Conservation (phyloP, 768 basidiomycete species). For the Lactarius psammicola region DNA sequence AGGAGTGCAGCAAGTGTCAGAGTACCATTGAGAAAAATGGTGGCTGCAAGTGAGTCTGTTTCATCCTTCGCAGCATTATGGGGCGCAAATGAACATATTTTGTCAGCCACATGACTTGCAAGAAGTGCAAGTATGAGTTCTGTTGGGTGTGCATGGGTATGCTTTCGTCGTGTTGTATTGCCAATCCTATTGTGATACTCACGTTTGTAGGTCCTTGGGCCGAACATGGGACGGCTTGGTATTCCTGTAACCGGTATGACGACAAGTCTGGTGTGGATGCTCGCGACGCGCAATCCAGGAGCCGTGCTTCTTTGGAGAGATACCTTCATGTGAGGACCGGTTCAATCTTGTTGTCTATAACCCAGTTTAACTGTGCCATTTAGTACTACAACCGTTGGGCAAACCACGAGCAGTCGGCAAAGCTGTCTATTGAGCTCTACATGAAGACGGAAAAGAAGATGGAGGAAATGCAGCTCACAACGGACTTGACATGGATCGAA, state of each 20-base stretch:
- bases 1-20: slow-evolving; percentile 94
- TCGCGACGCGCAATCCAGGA: slow-evolving; percentile 87
- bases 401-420: slow-evolving; percentile 99
- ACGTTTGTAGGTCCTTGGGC: slow-evolving; percentile 80
- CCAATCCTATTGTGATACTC: slow-evolving; percentile 37
- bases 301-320: slow-evolving; percentile 87
- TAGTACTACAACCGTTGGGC: slow-evolving; percentile 99
- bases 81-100: slow-evolving; percentile 26
- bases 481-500: slow-evolving; percentile 95
- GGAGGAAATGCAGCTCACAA: slow-evolving; percentile 98
- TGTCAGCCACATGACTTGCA: slow-evolving; percentile 97
- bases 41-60: slow-evolving; percentile 89
- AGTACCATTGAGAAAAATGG: slow-evolving; percentile 99
- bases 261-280: slow-evolving; percentile 87
- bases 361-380: slow-evolving; percentile 18
- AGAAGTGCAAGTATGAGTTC: slow-evolving; percentile 98
- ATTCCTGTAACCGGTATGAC: slow-evolving; percentile 96
- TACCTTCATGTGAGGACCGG: slow-evolving; percentile 79
- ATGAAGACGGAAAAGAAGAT: slow-evolving; percentile 99
- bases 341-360: not conserved
- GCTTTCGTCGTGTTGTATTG: slow-evolving; percentile 27
- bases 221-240: slow-evolving; percentile 97
- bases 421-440: slow-evolving; percentile 89
- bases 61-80: slow-evolving; percentile 6
- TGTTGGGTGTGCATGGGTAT: slow-evolving; percentile 99